These are phyloP conservation scores for Microcera coccophila DNA, from an alignment of 2,329 filamentous ascomycete genomes.

Conservation along the genomic window DNA sequence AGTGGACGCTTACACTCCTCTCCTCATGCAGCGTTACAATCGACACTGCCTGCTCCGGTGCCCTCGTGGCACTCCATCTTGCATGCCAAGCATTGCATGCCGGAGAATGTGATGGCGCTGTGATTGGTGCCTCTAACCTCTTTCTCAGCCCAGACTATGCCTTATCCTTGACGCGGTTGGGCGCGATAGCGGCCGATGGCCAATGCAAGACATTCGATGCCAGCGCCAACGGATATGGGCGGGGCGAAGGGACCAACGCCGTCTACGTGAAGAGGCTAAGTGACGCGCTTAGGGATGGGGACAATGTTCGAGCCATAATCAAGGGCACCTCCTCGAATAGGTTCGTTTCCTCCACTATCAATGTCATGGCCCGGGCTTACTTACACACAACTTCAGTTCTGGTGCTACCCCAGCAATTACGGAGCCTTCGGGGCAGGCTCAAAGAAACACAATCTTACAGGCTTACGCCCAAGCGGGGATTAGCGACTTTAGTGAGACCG, in stretches of 20 bases:
- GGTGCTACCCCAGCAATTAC: conserved; percentile 48
- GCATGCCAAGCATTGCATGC: conserved; percentile 28
- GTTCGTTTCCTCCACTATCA: conserved; percentile 22
- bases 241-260: conserved; percentile 42
- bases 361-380: conserved; percentile 18
- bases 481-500: conserved; percentile 19
- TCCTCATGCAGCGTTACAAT: conserved; percentile 37
- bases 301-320: conserved; percentile 37
- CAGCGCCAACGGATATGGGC: conserved; percentile 43
- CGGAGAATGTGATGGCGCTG: conserved; percentile 26
- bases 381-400: conserved; percentile 34
- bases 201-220: conserved; percentile 34
- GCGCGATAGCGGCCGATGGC: conserved; percentile 25
- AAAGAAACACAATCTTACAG: conserved; percentile 34
- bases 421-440: conserved; percentile 44
- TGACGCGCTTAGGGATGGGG: conserved; percentile 42
- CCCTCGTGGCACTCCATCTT: conserved; percentile 29
- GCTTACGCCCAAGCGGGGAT: conserved; percentile 32
- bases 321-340: conserved; percentile 29
- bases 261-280: conserved; percentile 42
- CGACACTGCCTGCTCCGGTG: conserved; percentile 35
- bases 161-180: conserved; percentile 19
- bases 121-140: conserved; percentile 33
- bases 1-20: conserved; percentile 37
- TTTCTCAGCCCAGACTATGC: conserved; percentile 27